Evolutionary conservation across 768 basidiomycete genomes (phyloP), one percentile per base, ranked within the genome.

Genomic region (Boletus rubescentipes): DNA sequence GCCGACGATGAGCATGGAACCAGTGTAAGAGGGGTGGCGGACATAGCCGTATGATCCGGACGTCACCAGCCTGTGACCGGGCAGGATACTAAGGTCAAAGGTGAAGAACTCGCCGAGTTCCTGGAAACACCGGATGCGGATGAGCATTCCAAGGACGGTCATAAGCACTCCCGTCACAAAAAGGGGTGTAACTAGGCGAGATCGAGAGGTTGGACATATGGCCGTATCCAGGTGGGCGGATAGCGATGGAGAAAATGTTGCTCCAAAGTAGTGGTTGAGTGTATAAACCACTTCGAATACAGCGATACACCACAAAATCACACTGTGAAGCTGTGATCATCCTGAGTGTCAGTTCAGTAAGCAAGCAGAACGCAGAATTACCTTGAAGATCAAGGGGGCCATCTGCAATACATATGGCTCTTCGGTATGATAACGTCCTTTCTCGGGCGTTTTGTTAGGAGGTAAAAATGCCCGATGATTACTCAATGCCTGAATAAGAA

Each of bases 371-470:
- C 7, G 35, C 35, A 41, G 10, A 53, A 58, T 36, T 56, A 80
- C 84, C 70, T 79, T 79, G 72, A 85, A 82, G 18, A 85, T 72
- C 5, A 77, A 53, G 3, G 83, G 81, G 0, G 82, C 83, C 29
- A 84, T 79, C 49, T 79, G 79, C 35, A 85, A 71, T 39, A 82
- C 71, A 59, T 74, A 77, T 35, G 77, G 68, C 63, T 79, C 77
- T 16, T 80, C 72, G 0, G 77, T 81, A 63, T 83, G 78, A 61
- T 82, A 85, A 6, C 83, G 72, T 9, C 71, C 72, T 49, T 81
- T 81, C 32, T 63, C 53, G 0, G 73, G 76, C 0, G 82, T 80
- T 10, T 79, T 80, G 62, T 84, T 82, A 2, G 84, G 84, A 1
- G 84, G 81, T 0, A 79, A 79, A 58, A 74, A 80, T 0, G 81